These are phyloP conservation scores for Tylopilus balloui DNA, from an alignment of 768 basidiomycete genomes.

Conservation along the genomic window DNA sequence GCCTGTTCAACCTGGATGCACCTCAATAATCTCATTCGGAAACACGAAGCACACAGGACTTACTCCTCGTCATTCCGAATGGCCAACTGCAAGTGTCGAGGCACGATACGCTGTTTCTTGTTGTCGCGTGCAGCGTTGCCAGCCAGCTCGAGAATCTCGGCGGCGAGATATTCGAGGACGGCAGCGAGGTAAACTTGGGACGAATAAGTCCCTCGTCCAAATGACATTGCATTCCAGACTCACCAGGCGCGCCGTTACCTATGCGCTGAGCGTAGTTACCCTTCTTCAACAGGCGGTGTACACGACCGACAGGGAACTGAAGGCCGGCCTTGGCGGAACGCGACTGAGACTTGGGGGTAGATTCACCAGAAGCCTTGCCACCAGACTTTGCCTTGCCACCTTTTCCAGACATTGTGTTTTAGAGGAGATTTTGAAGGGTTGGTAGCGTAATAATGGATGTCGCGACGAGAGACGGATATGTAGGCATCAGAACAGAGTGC, in stretches of 20 bases:
- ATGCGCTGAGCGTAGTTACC: slow-evolving; percentile 57
- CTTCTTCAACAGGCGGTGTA: slow-evolving; percentile 54
- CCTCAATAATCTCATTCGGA: not conserved
- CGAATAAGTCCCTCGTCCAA: not conserved
- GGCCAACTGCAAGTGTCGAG: slow-evolving; percentile 61
- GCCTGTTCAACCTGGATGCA: slow-evolving; percentile 32
- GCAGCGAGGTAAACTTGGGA: slow-evolving; percentile 53
- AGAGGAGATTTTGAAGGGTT: not conserved
- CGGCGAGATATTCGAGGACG: slow-evolving; percentile 58
- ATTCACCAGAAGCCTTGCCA: slow-evolving; percentile 50
- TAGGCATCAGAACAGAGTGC: not conserved
- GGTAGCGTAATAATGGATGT: not conserved
- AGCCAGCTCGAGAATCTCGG: slow-evolving; percentile 61
- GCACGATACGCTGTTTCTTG: slow-evolving; percentile 61
- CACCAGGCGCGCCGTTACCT: slow-evolving; percentile 50
- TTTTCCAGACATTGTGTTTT: slow-evolving; percentile 36
- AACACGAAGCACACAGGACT: not conserved
- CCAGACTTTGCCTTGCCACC: slow-evolving; percentile 62
- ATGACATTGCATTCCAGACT: not conserved
- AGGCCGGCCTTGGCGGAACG: slow-evolving; percentile 41
- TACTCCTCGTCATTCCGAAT: slow-evolving; percentile 60
- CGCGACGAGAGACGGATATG: slow-evolving; percentile 10
- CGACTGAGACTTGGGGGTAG: slow-evolving; percentile 30
- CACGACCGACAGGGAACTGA: slow-evolving; percentile 56
- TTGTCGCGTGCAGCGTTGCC: slow-evolving; percentile 53